Percentiles rank a stretch among this genome's conserved stretches.
phyloP scores from a whole-genome alignment of 2,329 filamentous ascomycete genomes.

The Emericellopsis cladophorae region DNA sequence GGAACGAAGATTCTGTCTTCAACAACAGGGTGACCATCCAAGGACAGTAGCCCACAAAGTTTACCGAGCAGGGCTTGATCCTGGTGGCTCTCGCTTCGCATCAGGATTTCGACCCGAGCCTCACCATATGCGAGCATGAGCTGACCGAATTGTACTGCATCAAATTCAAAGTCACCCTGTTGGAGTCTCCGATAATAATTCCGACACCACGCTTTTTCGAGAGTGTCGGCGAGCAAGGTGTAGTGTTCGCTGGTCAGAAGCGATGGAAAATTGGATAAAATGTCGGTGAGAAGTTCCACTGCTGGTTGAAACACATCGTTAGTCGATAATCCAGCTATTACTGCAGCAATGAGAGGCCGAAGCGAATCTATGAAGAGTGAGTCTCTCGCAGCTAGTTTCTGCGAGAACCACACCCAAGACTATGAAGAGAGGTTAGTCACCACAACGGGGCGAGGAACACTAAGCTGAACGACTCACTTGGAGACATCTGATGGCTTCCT shows the following conservation, averaged over 20 bases:
- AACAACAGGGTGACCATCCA: constrained; percentile 52
- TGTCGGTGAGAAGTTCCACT: constrained; percentile 52
- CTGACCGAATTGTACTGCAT: constrained; percentile 51
- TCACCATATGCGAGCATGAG: constrained; percentile 59
- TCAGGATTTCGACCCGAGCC: constrained; percentile 47
- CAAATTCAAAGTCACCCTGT: constrained; percentile 49
- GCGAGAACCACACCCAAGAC: constrained; percentile 66
- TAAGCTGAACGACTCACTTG: constrained; percentile 31
- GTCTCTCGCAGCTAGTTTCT: constrained; percentile 46
- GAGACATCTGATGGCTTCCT: constrained; percentile 47
- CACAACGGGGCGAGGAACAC: neutral
- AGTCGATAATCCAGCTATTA: constrained; percentile 47
- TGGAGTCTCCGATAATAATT: constrained; percentile 41
- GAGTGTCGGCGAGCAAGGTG: constrained; percentile 40
- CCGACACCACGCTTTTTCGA: constrained; percentile 47
- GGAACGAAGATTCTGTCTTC: constrained; percentile 67
- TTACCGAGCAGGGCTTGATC: constrained; percentile 40
- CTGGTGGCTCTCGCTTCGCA: constrained; percentile 35
- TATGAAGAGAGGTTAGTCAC: constrained; percentile 14
- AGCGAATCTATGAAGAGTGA: constrained; percentile 46
- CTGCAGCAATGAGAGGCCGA: constrained; percentile 43
- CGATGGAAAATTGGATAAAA: constrained; percentile 49
- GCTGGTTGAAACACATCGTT: constrained; percentile 46
- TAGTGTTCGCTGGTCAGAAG: constrained; percentile 51
- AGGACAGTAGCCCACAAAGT: constrained; percentile 52